phyloP scores from a whole-genome alignment of 768 basidiomycete genomes.

The Auricularia sp. region DNA sequence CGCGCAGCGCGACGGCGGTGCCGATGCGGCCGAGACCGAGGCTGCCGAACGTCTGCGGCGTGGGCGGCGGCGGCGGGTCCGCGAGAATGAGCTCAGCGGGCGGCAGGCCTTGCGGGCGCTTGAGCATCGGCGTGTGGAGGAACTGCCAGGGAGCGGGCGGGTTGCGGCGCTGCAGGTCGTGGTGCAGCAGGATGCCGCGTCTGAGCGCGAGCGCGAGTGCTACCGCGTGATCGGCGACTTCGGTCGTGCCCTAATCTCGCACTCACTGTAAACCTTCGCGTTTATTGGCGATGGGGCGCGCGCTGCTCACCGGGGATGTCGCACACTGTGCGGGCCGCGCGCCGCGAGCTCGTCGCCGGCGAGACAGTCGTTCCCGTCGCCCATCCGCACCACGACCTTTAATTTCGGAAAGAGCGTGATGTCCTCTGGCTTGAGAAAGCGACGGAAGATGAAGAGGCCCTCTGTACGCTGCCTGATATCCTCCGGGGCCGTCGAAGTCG shows the following conservation, averaged over 20 bases:
- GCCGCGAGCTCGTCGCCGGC: constrained; percentile 10
- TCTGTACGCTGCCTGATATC: constrained; percentile 5
- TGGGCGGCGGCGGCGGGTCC: background rate
- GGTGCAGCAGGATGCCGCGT: constrained; percentile 12
- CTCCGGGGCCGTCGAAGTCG: background rate
- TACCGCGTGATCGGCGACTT: constrained; percentile 15
- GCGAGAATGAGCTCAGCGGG: background rate
- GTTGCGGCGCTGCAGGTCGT: constrained; percentile 12
- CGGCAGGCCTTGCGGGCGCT: too few relatives aligned
- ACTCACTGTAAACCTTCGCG: fast-evolving
- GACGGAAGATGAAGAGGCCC: constrained; percentile 10
- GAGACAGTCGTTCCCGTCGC: constrained; percentile 12
- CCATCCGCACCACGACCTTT: constrained; percentile 10
- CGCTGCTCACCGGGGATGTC: constrained; percentile 10
- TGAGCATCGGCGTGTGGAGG: too few relatives aligned
- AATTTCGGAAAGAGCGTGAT: constrained; percentile 10
- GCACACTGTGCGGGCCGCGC: constrained; percentile 7
- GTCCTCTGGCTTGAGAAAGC: constrained; percentile 7
- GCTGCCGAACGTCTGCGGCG: constrained; percentile 12
- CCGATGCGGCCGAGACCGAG: constrained; percentile 15
- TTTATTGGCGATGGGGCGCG: background rate
- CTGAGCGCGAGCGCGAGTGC: constrained; percentile 12
- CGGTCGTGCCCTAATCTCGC: constrained; percentile 13
- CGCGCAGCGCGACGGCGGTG: constrained; percentile 14
- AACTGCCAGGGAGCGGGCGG: too few relatives aligned